Base-by-base conservation (phyloP, 805 yeast genomes). In the Nakazawaea ambrosiae region DNA sequence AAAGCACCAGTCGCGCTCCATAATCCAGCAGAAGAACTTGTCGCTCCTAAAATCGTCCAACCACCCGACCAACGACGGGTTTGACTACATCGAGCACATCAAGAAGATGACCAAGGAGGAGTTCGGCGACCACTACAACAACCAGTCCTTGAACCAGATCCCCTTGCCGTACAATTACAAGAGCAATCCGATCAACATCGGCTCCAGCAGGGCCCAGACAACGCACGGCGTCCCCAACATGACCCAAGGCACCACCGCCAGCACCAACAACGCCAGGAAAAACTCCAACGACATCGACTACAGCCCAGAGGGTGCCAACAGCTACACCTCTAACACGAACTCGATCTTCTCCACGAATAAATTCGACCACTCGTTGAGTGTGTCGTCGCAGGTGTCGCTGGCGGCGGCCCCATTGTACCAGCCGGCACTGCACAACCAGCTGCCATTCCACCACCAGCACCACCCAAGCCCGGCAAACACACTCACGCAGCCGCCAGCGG, bases 71-170 rank as follows among this genome's bases (percentile, higher is more conserved):
- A 38, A 44, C 24, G 45, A 39, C 18, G 53, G 51, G 33, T 58
- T 60, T 36, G 63, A 60, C 40, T 60, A 60, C 41, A 57, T 60
- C 20, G 62, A 57, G 36, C 65, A 60, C 42, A 60, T 60, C 29
- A 49, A 61, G 40, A 48, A 54, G 33, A 57, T 59, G 28, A 57
- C 65, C 16, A 54, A 53, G 36, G 60, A 57, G 35, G 63, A 60
- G 36, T 57, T 55, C 33, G 58, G 54, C 9, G 45, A 50, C 19
- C n/a, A n/a, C n/a, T 55, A 52, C 32, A 45, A 52, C 18, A 34
- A 19, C 26, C 16, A 19, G 41, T 33, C 14, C 34, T 29, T 29
- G 19, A 24, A 34, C n/a, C n/a, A 30, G 5, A 16, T 28, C 9
- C 23, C 33, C 9, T 14, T 28, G 16, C 33, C 38, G 18, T n/a